These are phyloP conservation scores for Caryopteris hybrid DNA, from an alignment of 305 asterid genomes.

Conservation along the genomic window DNA sequence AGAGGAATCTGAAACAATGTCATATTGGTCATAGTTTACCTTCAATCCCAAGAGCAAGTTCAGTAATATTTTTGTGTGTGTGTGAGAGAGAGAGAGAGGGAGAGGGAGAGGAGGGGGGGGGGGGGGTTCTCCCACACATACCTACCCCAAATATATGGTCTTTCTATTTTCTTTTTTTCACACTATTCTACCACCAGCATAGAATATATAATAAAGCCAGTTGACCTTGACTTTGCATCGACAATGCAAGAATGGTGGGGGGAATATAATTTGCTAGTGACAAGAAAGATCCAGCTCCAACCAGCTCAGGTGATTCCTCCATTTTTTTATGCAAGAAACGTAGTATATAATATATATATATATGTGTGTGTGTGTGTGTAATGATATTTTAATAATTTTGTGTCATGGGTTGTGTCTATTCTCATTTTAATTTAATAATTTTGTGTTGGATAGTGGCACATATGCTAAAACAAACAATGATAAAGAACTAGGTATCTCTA, in stretches of 20 bases:
- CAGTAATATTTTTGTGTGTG: too few relatives aligned
- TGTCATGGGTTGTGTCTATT: too few relatives aligned
- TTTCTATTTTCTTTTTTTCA: not conserved
- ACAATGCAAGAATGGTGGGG: not conserved
- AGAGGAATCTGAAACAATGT: conserved; percentile 1
- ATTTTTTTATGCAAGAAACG: too few relatives aligned
- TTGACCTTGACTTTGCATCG: not conserved
- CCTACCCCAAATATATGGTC: not conserved
- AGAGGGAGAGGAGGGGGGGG: not conserved
- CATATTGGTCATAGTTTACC: not conserved
- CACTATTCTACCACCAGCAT: not conserved
- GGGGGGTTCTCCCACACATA: not conserved
- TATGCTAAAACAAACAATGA: too few relatives aligned
- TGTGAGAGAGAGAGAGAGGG: not conserved
- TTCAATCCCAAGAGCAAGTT: not conserved
- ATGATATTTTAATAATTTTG: too few relatives aligned
- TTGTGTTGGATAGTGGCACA: too few relatives aligned
- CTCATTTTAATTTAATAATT: too few relatives aligned
- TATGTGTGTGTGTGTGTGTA: too few relatives aligned
- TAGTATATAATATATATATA: too few relatives aligned
- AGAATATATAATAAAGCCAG: not conserved
- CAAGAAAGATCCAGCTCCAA: not conserved
- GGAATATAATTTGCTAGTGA: too few relatives aligned
- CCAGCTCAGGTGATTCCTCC: not conserved
- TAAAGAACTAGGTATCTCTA: too few relatives aligned